A percentile compares a stretch with the other conserved stretches of the same genome.
Conservation (phyloP, 352 stramenopile species). For the Phytophthora sansomeana region DNA sequence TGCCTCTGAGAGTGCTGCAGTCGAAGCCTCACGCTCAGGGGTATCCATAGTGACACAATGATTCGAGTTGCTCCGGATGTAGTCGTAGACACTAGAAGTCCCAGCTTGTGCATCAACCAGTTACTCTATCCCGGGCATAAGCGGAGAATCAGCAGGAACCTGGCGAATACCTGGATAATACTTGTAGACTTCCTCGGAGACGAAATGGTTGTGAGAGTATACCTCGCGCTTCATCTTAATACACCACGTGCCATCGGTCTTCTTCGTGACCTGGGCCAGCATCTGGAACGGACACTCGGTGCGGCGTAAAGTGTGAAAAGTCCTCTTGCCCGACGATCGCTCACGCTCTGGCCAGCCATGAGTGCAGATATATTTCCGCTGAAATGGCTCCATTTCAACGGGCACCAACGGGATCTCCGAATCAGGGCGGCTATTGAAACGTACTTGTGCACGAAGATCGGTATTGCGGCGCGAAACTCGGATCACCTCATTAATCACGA, state of each 20-base stretch:
- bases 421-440: background rate
- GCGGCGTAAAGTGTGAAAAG: background rate
- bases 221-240: background rate
- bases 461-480: background rate
- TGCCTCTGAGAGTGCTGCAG: too few species aligned
- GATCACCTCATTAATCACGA: constrained; percentile 8
- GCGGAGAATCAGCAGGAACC: background rate
- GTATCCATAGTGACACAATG: background rate
- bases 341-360: background rate
- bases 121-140: background rate
- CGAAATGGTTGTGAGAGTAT: background rate
- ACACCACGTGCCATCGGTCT: background rate
- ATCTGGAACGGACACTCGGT: constrained; percentile 3
- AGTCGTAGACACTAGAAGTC: background rate
- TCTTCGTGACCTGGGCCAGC: constrained; percentile 1
- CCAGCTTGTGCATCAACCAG: background rate
- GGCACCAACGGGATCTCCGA: constrained; percentile 5
- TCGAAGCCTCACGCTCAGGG: too few species aligned
- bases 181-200: background rate
- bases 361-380: constrained; percentile 15
- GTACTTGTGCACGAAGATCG: background rate
- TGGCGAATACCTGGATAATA: too few species aligned
- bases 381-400: constrained; percentile 8
- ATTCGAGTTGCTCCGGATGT: background rate
- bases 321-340: background rate